Conservation (phyloP, 169 alveolate genomes). For the Plasmodium blacklocki region DNA sequence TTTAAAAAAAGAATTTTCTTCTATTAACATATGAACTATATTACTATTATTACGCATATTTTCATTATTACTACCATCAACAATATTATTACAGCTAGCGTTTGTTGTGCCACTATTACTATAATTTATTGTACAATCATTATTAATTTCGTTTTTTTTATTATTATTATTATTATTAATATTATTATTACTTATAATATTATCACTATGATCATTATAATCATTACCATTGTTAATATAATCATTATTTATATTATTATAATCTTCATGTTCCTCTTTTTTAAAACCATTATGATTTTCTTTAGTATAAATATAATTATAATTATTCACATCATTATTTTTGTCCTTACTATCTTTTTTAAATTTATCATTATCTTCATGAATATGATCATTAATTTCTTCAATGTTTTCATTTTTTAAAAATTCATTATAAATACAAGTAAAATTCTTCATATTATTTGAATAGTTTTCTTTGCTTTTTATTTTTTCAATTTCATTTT, state of each 20-base stretch:
- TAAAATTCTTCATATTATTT: too few relatives aligned
- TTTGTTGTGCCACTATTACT: conserved; percentile 33
- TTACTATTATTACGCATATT: conserved; percentile 21
- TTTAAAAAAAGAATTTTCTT: neutral
- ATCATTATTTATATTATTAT: neutral
- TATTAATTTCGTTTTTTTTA: neutral
- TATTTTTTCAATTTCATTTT: too few relatives aligned
- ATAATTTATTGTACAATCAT: neutral
- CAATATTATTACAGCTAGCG: neutral
- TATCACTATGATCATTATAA: neutral
- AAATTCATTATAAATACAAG: too few relatives aligned
- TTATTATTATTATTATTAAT: neutral
- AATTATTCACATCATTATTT: too few relatives aligned
- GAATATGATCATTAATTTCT: too few relatives aligned
- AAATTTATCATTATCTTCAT: too few relatives aligned
- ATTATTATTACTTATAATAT: neutral
- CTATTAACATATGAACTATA: neutral
- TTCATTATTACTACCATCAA: neutral
- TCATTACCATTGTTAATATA: neutral
- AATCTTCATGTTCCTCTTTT: too few relatives aligned
- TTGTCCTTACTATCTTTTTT: too few relatives aligned
- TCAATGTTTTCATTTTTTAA: too few relatives aligned
- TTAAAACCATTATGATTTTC: too few relatives aligned
- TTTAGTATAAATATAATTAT: too few relatives aligned
- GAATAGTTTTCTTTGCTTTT: too few relatives aligned